A percentile compares a stretch with the other conserved stretches of the same genome.
Evolutionary conservation across 139 green algal genomes (phyloP).

Genomic region (Volvox africanus): DNA sequence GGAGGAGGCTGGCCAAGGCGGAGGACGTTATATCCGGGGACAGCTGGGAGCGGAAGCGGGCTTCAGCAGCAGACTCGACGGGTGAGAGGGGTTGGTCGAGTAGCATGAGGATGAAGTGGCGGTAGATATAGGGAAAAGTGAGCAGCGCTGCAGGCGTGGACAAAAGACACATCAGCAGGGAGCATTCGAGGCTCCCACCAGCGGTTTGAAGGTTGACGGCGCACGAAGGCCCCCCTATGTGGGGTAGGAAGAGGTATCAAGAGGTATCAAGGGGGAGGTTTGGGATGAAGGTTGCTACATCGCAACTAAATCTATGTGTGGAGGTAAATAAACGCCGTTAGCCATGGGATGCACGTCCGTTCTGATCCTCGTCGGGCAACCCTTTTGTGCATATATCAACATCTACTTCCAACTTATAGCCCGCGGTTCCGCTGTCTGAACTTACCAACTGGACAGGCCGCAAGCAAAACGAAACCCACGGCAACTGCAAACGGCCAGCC

Average conservation of each 20-base stretch:
- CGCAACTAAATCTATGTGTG: no score
- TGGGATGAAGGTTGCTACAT: no score
- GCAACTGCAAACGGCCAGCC: neutral
- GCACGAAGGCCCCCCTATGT: neutral
- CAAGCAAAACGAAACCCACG: slow-evolving; percentile 20
- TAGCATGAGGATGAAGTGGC: slow-evolving; percentile 19
- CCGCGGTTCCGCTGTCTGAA: no score
- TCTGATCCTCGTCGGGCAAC: no score
- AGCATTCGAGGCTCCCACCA: slow-evolving; percentile 1
- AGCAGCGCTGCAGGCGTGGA: neutral
- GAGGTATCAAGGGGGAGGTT: no score
- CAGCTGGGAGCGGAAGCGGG: neutral
- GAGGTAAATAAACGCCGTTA: no score
- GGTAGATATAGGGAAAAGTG: slow-evolving; percentile 24
- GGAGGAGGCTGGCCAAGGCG: neutral
- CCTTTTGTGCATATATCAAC: no score
- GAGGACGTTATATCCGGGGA: neutral
- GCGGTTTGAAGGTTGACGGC: neutral
- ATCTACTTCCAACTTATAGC: neutral
- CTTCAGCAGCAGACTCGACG: neutral
- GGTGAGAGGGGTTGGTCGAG: slow-evolving; percentile 8
- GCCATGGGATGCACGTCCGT: no score
- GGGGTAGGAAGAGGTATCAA: neutral
- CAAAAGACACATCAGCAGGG: neutral
- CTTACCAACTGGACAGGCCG: slow-evolving; percentile 37